A percentile compares a stretch with the other conserved stretches of the same genome.
These are phyloP conservation scores for Protea cynaroides DNA, from an alignment of 164 flowering plant species.

Conservation along the genomic window DNA sequence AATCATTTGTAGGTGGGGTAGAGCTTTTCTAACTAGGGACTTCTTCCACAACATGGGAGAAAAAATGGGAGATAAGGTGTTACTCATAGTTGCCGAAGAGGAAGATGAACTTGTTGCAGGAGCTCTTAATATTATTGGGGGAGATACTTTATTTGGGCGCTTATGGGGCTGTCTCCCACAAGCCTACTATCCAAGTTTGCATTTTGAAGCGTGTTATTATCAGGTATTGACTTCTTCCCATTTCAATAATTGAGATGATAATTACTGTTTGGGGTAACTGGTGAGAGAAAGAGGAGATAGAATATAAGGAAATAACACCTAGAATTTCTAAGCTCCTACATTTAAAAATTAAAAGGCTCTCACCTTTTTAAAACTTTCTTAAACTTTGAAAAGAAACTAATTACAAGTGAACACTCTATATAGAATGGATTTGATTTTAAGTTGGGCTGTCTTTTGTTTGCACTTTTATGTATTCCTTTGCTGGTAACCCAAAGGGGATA, in stretches of 20 bases:
- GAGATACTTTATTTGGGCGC: slow-evolving; percentile 86
- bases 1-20: slow-evolving; percentile 72
- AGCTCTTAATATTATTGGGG: slow-evolving; percentile 92
- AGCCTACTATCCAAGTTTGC: slow-evolving; percentile 78
- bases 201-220: slow-evolving; percentile 98
- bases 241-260: not conserved
- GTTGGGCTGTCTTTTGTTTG: too few relatives aligned
- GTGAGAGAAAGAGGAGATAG: too few relatives aligned
- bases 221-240: slow-evolving; percentile 46
- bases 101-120: slow-evolving; percentile 87
- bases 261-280: not conserved
- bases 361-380: too few relatives aligned
- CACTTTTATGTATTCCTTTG: too few relatives aligned
- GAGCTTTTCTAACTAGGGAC: slow-evolving; percentile 77
- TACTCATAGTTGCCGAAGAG: slow-evolving; percentile 86
- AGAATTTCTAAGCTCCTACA: too few relatives aligned
- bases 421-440: too few relatives aligned
- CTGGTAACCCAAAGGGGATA: too few relatives aligned
- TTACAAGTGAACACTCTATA: too few relatives aligned
- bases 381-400: too few relatives aligned
- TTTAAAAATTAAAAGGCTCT: too few relatives aligned
- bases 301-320: too few relatives aligned
- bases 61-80: slow-evolving; percentile 76
- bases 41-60: slow-evolving; percentile 86
- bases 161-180: slow-evolving; percentile 85